Percentiles rank a stretch among this genome's conserved stretches.
Evolutionary conservation across 805 yeast species (phyloP).

Genomic region (Lipomyces chichibuensis): DNA sequence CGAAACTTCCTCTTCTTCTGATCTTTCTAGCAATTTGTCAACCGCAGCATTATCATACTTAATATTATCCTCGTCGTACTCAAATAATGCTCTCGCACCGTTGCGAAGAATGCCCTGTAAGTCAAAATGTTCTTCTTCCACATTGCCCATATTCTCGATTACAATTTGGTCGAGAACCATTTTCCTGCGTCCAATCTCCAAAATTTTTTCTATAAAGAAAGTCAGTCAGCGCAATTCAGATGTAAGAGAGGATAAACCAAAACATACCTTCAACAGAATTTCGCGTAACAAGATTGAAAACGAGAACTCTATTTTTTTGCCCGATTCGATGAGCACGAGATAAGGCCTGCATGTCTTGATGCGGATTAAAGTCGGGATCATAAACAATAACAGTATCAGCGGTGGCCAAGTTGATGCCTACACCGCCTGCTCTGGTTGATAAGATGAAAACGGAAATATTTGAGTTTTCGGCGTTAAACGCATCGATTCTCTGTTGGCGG

Average conservation of each 20-base stretch:
- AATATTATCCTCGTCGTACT: conserved; percentile 53
- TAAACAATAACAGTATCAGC: conserved; percentile 88
- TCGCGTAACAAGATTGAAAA: conserved; percentile 49
- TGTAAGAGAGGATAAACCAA: conserved; percentile 60
- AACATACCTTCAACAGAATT: conserved; percentile 83
- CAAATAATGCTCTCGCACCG: conserved; percentile 66
- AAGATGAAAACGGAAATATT: conserved; percentile 62
- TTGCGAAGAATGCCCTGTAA: conserved; percentile 16
- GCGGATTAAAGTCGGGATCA: conserved; percentile 97
- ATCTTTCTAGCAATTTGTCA: conserved; percentile 75
- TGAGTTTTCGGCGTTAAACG: conserved; percentile 49
- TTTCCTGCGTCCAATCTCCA: conserved; percentile 84
- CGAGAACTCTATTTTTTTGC: conserved; percentile 76
- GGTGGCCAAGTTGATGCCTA: conserved; percentile 81
- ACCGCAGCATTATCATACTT: conserved; percentile 69
- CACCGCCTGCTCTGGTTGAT: conserved; percentile 91
- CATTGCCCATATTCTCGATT: conserved; percentile 81
- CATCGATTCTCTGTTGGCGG: conserved; percentile 63
- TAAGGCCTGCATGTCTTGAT: conserved; percentile 93
- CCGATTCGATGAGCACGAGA: conserved; percentile 94
- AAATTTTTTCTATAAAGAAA: conserved; percentile 57
- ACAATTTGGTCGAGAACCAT: conserved; percentile 90
- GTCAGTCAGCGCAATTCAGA: neutral
- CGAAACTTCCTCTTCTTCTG: conserved; percentile 38
- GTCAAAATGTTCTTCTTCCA: conserved; percentile 72